Conservation (phyloP, 1,284 basidiomycete genomes). For the Volvariella volvacea region DNA sequence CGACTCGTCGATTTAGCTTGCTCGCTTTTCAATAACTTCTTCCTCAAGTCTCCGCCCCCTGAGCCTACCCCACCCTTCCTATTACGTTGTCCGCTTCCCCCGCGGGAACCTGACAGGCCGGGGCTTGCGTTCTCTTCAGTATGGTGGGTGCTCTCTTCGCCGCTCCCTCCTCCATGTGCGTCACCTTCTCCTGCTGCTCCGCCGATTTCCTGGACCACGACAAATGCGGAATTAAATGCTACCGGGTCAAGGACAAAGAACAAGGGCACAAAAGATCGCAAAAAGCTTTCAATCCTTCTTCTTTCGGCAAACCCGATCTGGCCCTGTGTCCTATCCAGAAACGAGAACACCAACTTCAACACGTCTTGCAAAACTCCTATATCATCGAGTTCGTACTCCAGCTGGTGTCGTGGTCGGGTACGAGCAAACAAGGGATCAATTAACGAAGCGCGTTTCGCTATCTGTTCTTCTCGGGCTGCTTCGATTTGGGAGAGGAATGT, state of each 20-base stretch:
- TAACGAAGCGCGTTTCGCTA: conserved; percentile 69
- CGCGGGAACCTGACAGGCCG: conserved; percentile 19
- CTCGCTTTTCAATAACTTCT: conserved; percentile 71
- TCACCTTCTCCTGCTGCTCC: conserved; percentile 40
- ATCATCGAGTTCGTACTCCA: conserved; percentile 79
- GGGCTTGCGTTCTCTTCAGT: conserved; percentile 31
- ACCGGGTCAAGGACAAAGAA: conserved; percentile 68
- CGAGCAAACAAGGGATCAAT: conserved; percentile 74
- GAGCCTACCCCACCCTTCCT: conserved; percentile 34
- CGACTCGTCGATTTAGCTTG: conserved; percentile 64
- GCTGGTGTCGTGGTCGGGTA: conserved; percentile 69
- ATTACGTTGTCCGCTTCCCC: conserved; percentile 11
- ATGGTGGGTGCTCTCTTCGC: conserved; percentile 41
- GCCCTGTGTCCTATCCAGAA: conserved; percentile 81
- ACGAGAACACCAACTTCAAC: conserved; percentile 86
- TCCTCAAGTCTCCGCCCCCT: conserved; percentile 57
- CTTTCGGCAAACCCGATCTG: conserved; percentile 71
- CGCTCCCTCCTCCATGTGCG: conserved; percentile 21
- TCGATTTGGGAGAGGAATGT: conserved; percentile 89
- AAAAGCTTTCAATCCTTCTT: conserved; percentile 78
- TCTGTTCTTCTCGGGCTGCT: conserved; percentile 80
- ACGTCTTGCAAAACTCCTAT: conserved; percentile 77
- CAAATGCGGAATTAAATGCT: conserved; percentile 67
- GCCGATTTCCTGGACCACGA: conserved; percentile 34
- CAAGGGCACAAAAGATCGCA: conserved; percentile 73